Base-by-base conservation (phyloP, 352 stramenopile genomes). In the Detonula confervacea region DNA sequence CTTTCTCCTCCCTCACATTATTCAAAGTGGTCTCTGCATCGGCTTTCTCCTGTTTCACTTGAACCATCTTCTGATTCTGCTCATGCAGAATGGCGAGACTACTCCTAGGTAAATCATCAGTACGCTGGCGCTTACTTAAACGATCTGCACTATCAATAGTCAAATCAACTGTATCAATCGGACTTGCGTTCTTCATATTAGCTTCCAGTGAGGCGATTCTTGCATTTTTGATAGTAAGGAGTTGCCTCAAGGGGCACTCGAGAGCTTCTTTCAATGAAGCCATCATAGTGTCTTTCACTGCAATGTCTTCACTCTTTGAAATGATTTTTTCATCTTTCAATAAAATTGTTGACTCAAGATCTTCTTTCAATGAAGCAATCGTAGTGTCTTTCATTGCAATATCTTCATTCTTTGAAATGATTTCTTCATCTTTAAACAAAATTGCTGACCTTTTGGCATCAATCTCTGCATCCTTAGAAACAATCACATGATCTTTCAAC, bases 141-240 rank as follows among this genome's bases (percentile, higher is more conserved):
- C n/a, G 44, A 7, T 52, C 44, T 22, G 44, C 14, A 22, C 3
- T 4, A 5, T 52, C 44, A 20, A 7, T 52, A 20, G n/a, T 59
- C 49, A 59, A 59, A 35, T 59, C 49, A 5, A 59, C 49, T 33
- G 49, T 59, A 11, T 59, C 49, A 35, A 59, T 33, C 16, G 22
- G n/a, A 7, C 33, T 59, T 4, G 49, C 27, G 16, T 59, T 14
- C n/a, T 25, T 30, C 6, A 59, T n/a, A 30, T 7, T 35, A 18
- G 59, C 16, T 24, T 56, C 55, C 59, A 67, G 39, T 11, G 16
- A 56, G 14, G 35, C 59, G 22, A 67, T 67, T 52, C 55, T 39
- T 2, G 4, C 18, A 25, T 56, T 22, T 37, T 67, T 67, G 8
- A 18, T 20, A 18, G 37, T 27, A 3, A 67, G 18, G 4, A 37